Evolutionary conservation across 805 yeast genomes (phyloP), one percentile per base, ranked within the genome.

Genomic region (Tanozyma kutaoensis): DNA sequence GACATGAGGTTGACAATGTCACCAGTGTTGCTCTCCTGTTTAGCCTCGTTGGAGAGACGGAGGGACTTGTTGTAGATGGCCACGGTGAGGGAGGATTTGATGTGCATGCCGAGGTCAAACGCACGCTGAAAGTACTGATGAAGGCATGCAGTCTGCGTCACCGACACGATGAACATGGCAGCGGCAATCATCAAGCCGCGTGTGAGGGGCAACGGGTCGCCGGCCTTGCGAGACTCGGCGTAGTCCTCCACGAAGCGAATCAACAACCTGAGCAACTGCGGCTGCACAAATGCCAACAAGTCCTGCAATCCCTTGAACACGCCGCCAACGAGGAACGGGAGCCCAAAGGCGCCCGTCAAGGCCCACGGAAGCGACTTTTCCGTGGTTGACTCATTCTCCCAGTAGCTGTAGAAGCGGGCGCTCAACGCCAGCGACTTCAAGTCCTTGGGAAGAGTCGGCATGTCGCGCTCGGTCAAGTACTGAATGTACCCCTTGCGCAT

Each of bases 1-100:
- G 94, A 76, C 95, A 86, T 84, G 42, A 86, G 62, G 46, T 86
- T 86, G 31, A 86, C 96, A 38, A 88, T 80, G 48, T 85, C 95
- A 45, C 97, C 97, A 4, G 93, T 80, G 18, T 81, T 69, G 22
- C 82, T 71, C 40, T 69, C 53, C 45, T 70, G 72, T 33, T 72
- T 72, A 8, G 82, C 69, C 43, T 80, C 91, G 38, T 70, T 74
- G 2, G 88, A 77, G 33, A 80, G 55, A 10, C 63, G 69, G 36
- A 80, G 48, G 0, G 91, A 60, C 45, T 80, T 80, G 38, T 72
- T 60, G 46, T 80, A 80, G 27, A 80, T 66, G 12, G 71, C 56
- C 1, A 85, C 65, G 3, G 74, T 76, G 38, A 80, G 52, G 0
- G 85, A 64, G 16, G 85, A 69, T 45, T 72, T 78, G 28, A 78